Evolutionary conservation across 164 flowering plant species (phyloP).

Genomic region (Macadamia integrifolia): DNA sequence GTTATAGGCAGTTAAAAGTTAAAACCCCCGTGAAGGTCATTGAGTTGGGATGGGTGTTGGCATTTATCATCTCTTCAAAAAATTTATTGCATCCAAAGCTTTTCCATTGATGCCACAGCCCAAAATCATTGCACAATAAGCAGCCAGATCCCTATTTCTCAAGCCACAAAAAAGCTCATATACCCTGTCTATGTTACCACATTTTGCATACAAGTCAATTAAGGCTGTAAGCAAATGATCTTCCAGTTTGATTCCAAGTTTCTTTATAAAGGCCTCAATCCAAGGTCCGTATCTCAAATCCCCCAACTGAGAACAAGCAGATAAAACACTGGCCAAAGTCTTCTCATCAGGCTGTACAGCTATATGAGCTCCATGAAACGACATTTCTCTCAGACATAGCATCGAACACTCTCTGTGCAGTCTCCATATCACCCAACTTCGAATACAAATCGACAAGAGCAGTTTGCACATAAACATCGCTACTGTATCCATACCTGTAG

Average conservation of each 20-base stretch:
- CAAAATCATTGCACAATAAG: conserved; percentile 40
- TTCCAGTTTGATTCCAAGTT: conserved; percentile 32
- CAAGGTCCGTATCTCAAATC: conserved; percentile 27
- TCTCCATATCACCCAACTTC: conserved; percentile 30
- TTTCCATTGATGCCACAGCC: conserved; percentile 46
- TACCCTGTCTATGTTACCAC: conserved; percentile 41
- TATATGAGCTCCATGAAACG: conserved; percentile 36
- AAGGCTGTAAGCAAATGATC: conserved; percentile 39
- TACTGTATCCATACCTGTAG: conserved; percentile 21
- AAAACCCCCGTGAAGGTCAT: conserved; percentile 36
- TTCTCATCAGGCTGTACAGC: conserved; percentile 27
- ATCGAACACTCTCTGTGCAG: conserved; percentile 10
- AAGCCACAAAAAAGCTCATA: conserved; percentile 25
- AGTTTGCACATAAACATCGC: conserved; percentile 34
- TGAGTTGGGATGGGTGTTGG: conserved; percentile 21
- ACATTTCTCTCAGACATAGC: background rate
- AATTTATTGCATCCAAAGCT: conserved; percentile 27
- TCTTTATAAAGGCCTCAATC: conserved; percentile 25
- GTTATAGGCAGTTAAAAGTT: conserved; percentile 35
- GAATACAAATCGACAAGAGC: conserved; percentile 35
- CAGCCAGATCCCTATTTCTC: conserved; percentile 30
- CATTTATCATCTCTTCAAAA: conserved; percentile 36
- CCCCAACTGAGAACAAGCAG: conserved; percentile 42
- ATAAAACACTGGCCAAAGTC: conserved; percentile 35
- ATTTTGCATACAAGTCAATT: conserved; percentile 43